Percentiles rank a stretch among this genome's conserved stretches.
These are phyloP conservation scores for Sambucus nigra DNA, from an alignment of 129 eudicot species.

Conservation along the genomic window DNA sequence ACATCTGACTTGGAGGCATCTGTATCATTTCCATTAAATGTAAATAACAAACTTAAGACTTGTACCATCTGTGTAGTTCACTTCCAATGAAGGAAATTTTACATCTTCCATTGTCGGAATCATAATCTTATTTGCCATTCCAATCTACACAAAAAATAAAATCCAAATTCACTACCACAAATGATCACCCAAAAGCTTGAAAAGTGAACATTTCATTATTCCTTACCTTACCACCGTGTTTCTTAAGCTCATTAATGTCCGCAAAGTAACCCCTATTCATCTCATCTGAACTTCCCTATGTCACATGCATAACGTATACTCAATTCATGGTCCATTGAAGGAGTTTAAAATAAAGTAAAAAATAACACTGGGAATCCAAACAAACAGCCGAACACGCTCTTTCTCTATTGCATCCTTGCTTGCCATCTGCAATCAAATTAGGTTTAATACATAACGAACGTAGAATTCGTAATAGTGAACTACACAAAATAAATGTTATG, in stretches of 20 bases:
- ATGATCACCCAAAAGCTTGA: background rate
- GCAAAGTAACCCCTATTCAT: constrained; percentile 94
- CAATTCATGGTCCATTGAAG: constrained; percentile 11
- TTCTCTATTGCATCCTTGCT: constrained; percentile 68
- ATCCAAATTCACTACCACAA: background rate
- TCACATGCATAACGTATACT: constrained; percentile 21
- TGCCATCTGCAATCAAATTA: constrained; percentile 64
- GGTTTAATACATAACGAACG: no score
- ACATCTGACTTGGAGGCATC: constrained; percentile 21
- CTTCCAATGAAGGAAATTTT: constrained; percentile 79
- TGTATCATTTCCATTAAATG: constrained; percentile 23
- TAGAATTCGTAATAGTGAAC: no score
- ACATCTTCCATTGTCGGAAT: constrained; percentile 68
- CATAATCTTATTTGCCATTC: constrained; percentile 56
- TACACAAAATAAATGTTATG: no score
- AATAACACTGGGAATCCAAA: background rate
- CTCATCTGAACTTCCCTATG: constrained; percentile 97
- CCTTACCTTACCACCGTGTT: constrained; percentile 89
- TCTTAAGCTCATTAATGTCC: constrained; percentile 68
- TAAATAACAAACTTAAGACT: constrained; percentile 52
- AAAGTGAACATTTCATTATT: background rate
- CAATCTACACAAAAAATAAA: constrained; percentile 39
- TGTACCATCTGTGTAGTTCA: constrained; percentile 48
- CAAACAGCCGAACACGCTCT: constrained; percentile 95
- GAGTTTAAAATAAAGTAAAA: background rate